phyloP scores from a whole-genome alignment of 768 basidiomycete species.

The Leccinum pellstonianum region DNA sequence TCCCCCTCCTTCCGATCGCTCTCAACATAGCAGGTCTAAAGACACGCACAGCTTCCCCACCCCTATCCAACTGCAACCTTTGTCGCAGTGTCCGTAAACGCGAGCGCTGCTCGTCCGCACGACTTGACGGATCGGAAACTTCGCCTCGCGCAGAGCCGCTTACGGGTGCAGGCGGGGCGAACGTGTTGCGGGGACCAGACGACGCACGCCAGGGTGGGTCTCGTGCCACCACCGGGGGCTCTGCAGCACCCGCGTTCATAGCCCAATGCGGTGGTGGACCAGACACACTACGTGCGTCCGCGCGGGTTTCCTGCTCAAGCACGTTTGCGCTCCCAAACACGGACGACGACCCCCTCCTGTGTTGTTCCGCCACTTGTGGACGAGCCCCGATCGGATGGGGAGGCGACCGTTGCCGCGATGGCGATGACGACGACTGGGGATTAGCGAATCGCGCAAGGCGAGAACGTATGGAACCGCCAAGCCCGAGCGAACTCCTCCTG shows the following conservation, averaged over 20 bases:
- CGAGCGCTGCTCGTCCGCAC: constrained; percentile 16
- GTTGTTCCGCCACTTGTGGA: constrained; percentile 20
- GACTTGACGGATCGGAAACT: constrained; percentile 1
- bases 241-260: constrained; percentile 3
- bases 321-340: constrained; percentile 3
- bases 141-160: constrained; percentile 4
- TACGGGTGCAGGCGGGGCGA: background rate
- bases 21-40: constrained; percentile 28
- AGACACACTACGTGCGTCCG: constrained; percentile 3
- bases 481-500: constrained; percentile 18
- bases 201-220: constrained; percentile 26
- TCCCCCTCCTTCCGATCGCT: constrained; percentile 24
- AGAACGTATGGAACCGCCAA: constrained; percentile 27
- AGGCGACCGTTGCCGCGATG: constrained; percentile 24
- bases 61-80: constrained; percentile 30
- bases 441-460: constrained; percentile 26
- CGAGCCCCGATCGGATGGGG: constrained; percentile 28
- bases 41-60: constrained; percentile 16
- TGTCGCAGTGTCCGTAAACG: constrained; percentile 29
- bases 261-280: constrained; percentile 14
- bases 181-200: constrained; percentile 15
- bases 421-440: constrained; percentile 13
- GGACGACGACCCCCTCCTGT: constrained; percentile 8
- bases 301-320: constrained; percentile 14
- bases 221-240: constrained; percentile 4